Percentiles rank a stretch among this genome's conserved stretches.
These are phyloP conservation scores for Globisporangium iwayamae DNA, from an alignment of 352 stramenopile genomes.

Conservation along the genomic window DNA sequence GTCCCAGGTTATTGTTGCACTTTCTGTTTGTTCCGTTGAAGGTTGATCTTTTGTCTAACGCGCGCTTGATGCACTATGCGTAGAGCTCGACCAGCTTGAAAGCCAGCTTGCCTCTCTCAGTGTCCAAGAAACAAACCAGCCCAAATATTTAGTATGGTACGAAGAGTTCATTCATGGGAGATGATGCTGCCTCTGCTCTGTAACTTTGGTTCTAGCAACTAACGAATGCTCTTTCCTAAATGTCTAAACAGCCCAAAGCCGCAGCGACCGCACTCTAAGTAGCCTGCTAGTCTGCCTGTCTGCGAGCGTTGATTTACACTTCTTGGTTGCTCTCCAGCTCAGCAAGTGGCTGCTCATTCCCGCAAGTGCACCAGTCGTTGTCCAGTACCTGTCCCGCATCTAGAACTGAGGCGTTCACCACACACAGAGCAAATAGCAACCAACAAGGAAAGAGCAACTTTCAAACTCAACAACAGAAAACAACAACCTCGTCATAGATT, in stretches of 20 bases:
- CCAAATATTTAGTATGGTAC: conserved; percentile 34
- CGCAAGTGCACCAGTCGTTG: conserved; percentile 5
- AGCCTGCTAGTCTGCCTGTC: conserved; percentile 3
- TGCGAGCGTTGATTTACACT: conserved; percentile 14
- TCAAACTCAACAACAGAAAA: no score
- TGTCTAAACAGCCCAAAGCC: conserved; percentile 21
- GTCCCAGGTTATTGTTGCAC: conserved; percentile 45
- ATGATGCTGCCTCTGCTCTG: background rate
- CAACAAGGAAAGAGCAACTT: background rate
- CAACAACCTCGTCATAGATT: background rate
- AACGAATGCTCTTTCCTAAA: background rate
- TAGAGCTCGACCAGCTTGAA: conserved; percentile 19
- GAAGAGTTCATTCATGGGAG: background rate
- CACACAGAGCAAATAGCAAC: conserved; percentile 2
- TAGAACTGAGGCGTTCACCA: background rate
- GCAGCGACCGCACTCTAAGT: conserved; percentile 21
- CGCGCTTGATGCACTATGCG: background rate
- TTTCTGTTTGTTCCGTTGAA: background rate
- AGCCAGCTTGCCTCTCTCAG: conserved; percentile 22
- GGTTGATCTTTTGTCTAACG: background rate
- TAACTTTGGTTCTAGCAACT: background rate
- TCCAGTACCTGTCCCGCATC: conserved; percentile 9
- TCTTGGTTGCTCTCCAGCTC: conserved; percentile 1
- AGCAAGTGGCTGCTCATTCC: background rate
- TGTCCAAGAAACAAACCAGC: conserved; percentile 23